Conservation (phyloP, 305 asterid species). For the Fraxinus albicans region DNA sequence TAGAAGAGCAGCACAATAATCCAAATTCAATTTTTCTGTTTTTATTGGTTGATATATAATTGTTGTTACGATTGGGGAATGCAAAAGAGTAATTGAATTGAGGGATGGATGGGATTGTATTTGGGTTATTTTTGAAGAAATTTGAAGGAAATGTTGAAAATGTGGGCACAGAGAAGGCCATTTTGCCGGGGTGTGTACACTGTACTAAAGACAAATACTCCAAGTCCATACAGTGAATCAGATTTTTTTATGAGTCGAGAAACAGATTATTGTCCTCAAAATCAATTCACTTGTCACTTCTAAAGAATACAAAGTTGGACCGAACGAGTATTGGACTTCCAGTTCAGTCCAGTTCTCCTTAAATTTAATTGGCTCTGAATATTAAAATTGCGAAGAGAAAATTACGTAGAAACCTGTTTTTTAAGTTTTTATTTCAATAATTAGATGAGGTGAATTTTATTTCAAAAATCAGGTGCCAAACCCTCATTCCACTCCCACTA, state of each 20-base stretch:
- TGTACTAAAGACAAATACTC: background rate
- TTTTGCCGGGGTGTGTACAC: conserved; percentile 12
- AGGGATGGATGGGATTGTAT: conserved; percentile 16
- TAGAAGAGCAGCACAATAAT: conserved; percentile 38
- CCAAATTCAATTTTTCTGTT: conserved; percentile 24
- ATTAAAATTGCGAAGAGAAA: too few species aligned
- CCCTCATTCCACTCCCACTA: too few species aligned
- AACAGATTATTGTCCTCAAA: too few species aligned
- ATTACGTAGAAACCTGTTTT: too few species aligned
- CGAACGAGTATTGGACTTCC: too few species aligned
- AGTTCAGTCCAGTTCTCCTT: too few species aligned
- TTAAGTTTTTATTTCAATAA: too few species aligned
- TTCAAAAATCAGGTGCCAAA: too few species aligned
- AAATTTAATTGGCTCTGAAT: too few species aligned
- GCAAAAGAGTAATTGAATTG: conserved; percentile 11
- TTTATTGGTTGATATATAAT: background rate
- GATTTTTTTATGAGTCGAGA: background rate
- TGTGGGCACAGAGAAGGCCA: conserved; percentile 41
- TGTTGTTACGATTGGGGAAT: background rate
- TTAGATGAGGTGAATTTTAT: too few species aligned
- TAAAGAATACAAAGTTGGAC: too few species aligned
- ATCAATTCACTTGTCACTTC: too few species aligned
- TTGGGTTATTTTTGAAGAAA: conserved; percentile 9
- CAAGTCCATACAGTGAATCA: background rate
- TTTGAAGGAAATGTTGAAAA: conserved; percentile 33